Evolutionary conservation across 805 yeast species (phyloP).

Genomic region (Kluyveromyces dobzhanskii): DNA sequence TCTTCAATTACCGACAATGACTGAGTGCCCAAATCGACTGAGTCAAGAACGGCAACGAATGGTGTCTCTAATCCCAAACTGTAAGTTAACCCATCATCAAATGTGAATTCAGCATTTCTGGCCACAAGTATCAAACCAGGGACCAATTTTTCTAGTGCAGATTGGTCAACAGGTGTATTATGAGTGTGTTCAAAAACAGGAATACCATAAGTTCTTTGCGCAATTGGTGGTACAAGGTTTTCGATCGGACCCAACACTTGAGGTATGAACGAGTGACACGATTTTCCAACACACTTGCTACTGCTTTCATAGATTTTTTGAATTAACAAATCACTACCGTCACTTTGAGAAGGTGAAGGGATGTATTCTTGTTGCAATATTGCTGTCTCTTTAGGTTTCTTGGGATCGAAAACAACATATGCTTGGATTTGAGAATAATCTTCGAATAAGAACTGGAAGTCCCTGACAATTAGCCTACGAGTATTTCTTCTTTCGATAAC

Average conservation of each 20-base stretch:
- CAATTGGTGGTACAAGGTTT: conserved; percentile 48
- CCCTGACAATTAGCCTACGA: conserved; percentile 40
- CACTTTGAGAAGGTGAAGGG: conserved; percentile 5
- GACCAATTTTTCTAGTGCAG: conserved; percentile 51
- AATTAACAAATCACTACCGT: neutral
- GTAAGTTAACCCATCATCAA: conserved; percentile 45
- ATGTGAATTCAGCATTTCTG: conserved; percentile 64
- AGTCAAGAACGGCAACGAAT: conserved; percentile 54
- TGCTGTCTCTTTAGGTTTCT: conserved; percentile 46
- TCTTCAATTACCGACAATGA: conserved; percentile 63
- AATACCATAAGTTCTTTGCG: conserved; percentile 61
- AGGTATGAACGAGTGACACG: neutral
- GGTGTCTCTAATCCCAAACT: conserved; percentile 53
- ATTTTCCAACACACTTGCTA: conserved; percentile 6
- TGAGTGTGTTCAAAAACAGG: conserved; percentile 42
- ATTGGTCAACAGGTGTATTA: conserved; percentile 39
- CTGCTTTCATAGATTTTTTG: conserved; percentile 13
- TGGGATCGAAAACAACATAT: conserved; percentile 46
- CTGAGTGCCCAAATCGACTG: conserved; percentile 64
- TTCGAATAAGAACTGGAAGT: conserved; percentile 62
- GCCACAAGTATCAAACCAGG: conserved; percentile 83
- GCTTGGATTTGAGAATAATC: conserved; percentile 63
- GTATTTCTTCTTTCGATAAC: conserved; percentile 49
- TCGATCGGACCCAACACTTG: conserved; percentile 9
- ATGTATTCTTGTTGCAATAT: conserved; percentile 24